Conservation (phyloP, 805 yeast genomes). For the Zygosaccharomyces kombuchaensis region DNA sequence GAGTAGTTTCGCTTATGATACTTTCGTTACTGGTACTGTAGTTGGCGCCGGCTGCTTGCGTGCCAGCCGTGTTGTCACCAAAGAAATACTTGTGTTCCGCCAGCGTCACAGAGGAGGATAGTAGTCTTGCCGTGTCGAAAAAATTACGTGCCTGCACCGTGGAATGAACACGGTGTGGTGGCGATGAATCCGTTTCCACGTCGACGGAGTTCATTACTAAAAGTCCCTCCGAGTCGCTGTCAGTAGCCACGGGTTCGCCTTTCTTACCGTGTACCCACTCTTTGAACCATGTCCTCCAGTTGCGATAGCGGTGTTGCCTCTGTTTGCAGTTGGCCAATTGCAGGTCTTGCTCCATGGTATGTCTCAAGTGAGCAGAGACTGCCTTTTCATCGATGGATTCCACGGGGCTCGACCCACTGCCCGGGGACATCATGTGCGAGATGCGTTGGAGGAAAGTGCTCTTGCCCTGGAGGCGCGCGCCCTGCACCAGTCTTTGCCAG, state of each 20-base stretch:
- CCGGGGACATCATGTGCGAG: conserved; percentile 2
- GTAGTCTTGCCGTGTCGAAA: background rate
- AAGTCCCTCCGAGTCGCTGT: conserved; percentile 3
- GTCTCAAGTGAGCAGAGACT: background rate
- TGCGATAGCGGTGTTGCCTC: background rate
- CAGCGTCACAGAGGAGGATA: conserved; percentile 1
- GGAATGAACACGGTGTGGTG: background rate
- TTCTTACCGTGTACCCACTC: background rate
- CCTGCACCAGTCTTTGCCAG: conserved; percentile 8
- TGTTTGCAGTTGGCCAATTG: background rate
- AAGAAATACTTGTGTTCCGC: conserved; percentile 3
- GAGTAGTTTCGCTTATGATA: conserved; percentile 3
- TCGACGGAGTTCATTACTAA: conserved; percentile 1
- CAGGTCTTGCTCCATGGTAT: background rate
- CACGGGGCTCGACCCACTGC: conserved; percentile 1
- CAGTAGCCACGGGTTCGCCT: background rate
- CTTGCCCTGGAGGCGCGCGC: background rate
- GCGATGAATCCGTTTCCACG: background rate
- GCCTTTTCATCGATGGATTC: background rate
- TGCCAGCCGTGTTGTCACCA: background rate
- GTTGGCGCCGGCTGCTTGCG: background rate
- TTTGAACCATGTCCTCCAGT: conserved; percentile 4
- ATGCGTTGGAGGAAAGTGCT: conserved; percentile 1
- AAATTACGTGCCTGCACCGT: conserved; percentile 3
- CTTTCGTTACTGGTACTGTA: conserved; percentile 2